Base-by-base conservation (phyloP, 192 early-diverging fungal genomes). In the Endogone sp. region DNA sequence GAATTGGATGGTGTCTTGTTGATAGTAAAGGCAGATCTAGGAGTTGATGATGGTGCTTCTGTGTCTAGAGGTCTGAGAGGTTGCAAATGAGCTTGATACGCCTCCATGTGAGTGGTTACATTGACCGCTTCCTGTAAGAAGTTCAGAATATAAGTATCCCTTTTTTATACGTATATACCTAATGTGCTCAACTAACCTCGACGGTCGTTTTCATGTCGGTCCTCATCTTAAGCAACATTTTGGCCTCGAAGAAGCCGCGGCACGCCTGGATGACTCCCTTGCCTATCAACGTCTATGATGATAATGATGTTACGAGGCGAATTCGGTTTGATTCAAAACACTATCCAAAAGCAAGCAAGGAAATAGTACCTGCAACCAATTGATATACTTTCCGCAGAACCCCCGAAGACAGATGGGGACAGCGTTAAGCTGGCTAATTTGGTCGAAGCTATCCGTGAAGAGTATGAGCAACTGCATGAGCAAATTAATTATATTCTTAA, bases 391-490 rank as follows among this genome's bases (percentile, higher is more conserved):
- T 3, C 10, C 4, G 44, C 67, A 68, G 0, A 30, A 65, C 29
- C 58, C 25, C 25, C 59, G 60, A 37, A 68, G 59, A n/a, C 31
- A 65, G 59, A 68, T 37, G 9, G 59, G 67, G 62, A 68, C 30
- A 32, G 29, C 16, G 25, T n/a, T 13, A 28, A 62, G 62, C 31
- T 64, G 23, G 29, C 64, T 62, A 57, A 68, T 68, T 32, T 32
- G 58, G 29, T 32, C 20, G 44, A 70, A 56, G 28, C 49, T 70
- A 29, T 70, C 62, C 13, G 49, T 70, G 49, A 70, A 70, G 64
- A 70, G 62, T 56, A 24, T 63, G 23, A 25, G 27, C 23, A 1
- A 3, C 31, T 70, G 62, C n/a, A n/a, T n/a, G n/a, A n/a, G n/a
- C n/a, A n/a, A n/a, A n/a, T n/a, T n/a, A n/a, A n/a, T n/a, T n/a